Conservation (phyloP, 352 stramenopile species). For the Phytophthora nicotianae region DNA sequence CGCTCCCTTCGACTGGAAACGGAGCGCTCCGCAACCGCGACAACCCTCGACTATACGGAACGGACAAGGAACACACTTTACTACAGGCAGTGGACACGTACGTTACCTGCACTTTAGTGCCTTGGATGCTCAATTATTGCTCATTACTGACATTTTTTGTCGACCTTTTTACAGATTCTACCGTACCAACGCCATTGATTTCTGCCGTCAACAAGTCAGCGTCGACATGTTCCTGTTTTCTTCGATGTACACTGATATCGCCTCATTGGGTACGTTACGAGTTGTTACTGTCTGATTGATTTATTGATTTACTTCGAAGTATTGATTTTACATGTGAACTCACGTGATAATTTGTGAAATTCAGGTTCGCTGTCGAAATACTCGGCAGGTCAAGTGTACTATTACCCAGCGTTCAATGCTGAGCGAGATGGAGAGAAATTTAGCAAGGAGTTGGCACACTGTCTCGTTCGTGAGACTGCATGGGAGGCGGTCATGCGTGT, state of each 20-base stretch:
- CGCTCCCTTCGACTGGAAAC: conserved; percentile 76
- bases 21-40: conserved; percentile 86
- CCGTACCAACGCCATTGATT: conserved; percentile 94
- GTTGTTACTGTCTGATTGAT: background rate
- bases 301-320: background rate
- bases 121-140: background rate
- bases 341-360: background rate
- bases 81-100: conserved; percentile 88
- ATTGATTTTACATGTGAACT: too few species aligned
- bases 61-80: conserved; percentile 91
- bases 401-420: conserved; percentile 95
- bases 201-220: conserved; percentile 97
- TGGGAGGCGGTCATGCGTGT: conserved; percentile 98
- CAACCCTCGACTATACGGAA: conserved; percentile 80
- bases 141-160: conserved; percentile 6
- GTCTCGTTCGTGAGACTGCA: conserved; percentile 92
- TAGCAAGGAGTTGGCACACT: conserved; percentile 91
- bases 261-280: conserved; percentile 79
- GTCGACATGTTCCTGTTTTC: conserved; percentile 99
- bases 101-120: conserved; percentile 7
- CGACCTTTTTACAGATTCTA: conserved; percentile 76
- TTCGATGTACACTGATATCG: conserved; percentile 96
- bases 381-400: conserved; percentile 96
- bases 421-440: conserved; percentile 94
- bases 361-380: conserved; percentile 93